phyloP scores from a whole-genome alignment of 768 basidiomycete species.

The Mrakia blollopis region DNA sequence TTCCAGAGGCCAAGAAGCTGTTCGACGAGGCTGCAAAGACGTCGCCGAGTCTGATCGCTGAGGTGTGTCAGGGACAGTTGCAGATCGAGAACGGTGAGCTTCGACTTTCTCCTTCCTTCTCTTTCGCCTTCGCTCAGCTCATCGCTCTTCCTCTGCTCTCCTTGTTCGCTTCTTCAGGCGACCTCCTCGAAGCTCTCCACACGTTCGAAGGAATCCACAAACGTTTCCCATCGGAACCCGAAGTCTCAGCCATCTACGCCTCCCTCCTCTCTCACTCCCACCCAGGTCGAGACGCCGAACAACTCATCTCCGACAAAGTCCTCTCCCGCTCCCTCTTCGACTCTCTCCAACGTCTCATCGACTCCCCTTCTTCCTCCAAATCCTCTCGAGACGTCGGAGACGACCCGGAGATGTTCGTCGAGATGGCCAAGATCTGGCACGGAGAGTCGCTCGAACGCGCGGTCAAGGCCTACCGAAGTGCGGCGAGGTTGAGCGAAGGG shows the following conservation, averaged over 20 bases:
- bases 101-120: not conserved
- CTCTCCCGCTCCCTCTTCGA: conserved; percentile 80
- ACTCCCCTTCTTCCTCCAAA: conserved; percentile 49
- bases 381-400: conserved; percentile 55
- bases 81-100: conserved; percentile 51
- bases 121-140: not conserved
- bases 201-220: conserved; percentile 43
- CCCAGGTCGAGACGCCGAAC: conserved; percentile 69
- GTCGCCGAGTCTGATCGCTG: conserved; percentile 58
- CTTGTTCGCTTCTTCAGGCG: conserved; percentile 6
- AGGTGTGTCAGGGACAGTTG: conserved; percentile 79
- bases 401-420: conserved; percentile 83
- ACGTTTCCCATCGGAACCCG: conserved; percentile 54
- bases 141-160: not conserved
- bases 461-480: conserved; percentile 66
- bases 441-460: conserved; percentile 70
- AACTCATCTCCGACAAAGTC: conserved; percentile 63
- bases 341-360: conserved; percentile 61
- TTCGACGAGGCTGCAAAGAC: conserved; percentile 55
- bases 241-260: conserved; percentile 84
- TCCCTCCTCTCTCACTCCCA: conserved; percentile 78
- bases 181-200: conserved; percentile 36
- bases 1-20: conserved; percentile 63
- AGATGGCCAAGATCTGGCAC: conserved; percentile 85
- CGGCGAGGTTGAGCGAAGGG: conserved; percentile 43